A percentile compares a stretch with the other conserved stretches of the same genome.
phyloP scores from a whole-genome alignment of 352 stramenopile species.

The Globisporangium middletonii region DNA sequence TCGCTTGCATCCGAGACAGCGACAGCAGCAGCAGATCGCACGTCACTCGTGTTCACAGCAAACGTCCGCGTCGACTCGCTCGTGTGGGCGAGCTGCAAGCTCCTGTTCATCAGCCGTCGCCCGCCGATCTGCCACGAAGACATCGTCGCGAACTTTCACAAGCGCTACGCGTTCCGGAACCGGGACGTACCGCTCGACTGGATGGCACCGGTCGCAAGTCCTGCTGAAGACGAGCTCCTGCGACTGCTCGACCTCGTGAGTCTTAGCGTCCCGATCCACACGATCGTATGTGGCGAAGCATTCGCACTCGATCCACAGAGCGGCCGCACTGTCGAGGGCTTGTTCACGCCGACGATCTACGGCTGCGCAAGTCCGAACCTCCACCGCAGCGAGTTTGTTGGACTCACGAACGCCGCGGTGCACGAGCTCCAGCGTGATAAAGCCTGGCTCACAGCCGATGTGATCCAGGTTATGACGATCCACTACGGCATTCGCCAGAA shows the following conservation, averaged over 20 bases:
- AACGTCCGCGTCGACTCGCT: constrained; percentile 8
- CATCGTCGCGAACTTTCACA: constrained; percentile 4
- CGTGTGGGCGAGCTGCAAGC: constrained; percentile 11
- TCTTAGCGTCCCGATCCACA: constrained; percentile 3
- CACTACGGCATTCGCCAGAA: constrained; percentile 19
- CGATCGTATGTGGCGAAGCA: not conserved
- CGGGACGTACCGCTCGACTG: not conserved
- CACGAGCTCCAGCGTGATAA: not conserved
- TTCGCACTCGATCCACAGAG: not conserved
- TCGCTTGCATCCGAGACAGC: not conserved
- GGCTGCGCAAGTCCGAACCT: not conserved
- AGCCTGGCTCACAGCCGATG: constrained; percentile 16
- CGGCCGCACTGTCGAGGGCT: too few species aligned
- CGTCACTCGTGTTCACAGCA: constrained; percentile 1
- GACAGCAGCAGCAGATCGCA: not conserved
- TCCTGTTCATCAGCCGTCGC: constrained; percentile 2
- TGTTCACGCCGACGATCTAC: not conserved
- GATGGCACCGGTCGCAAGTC: constrained; percentile 5
- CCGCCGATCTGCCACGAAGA: constrained; percentile 4
- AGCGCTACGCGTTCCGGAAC: not conserved
- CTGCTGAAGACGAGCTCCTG: constrained; percentile 4
- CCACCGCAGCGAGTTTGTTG: not conserved
- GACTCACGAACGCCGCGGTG: too few species aligned
- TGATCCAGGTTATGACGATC: constrained; percentile 10
- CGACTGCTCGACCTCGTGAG: constrained; percentile 5